These are phyloP conservation scores for Ophiostoma novo-ulmi DNA, from an alignment of 2,329 filamentous ascomycete genomes.

Conservation along the genomic window DNA sequence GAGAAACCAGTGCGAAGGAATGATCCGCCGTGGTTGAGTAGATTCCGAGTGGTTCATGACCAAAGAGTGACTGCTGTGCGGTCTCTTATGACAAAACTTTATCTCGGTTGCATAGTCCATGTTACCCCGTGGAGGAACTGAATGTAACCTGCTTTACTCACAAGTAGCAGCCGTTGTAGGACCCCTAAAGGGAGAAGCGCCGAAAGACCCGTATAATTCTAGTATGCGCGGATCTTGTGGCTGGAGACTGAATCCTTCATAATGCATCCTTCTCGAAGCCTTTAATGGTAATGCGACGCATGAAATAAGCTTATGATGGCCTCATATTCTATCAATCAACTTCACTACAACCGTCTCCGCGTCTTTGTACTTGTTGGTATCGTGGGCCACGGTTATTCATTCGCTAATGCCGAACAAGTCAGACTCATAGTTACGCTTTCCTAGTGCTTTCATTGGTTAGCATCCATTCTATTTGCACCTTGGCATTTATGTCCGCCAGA, in stretches of 20 bases:
- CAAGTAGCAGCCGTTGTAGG: not conserved
- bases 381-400: not conserved
- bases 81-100: not conserved
- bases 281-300: not conserved
- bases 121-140: not conserved
- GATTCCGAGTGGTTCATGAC: not conserved
- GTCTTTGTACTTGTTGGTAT: not conserved
- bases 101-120: not conserved
- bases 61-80: too few relatives aligned
- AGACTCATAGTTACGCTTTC: too few relatives aligned
- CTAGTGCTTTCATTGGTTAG: too few relatives aligned
- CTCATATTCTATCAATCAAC: not conserved
- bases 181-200: not conserved
- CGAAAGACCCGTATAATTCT: not conserved
- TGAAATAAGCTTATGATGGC: slow-evolving; percentile 4
- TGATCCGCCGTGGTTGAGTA: not conserved
- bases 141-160: not conserved
- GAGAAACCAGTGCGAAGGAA: not conserved
- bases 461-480: too few relatives aligned
- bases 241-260: not conserved
- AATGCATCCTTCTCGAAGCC: not conserved
- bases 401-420: not conserved
- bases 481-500: not conserved
- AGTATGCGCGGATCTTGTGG: not conserved
- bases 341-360: not conserved